Evolutionary conservation across 768 basidiomycete species (phyloP), one percentile per base, ranked within the genome.

Genomic region (Candolleomyces eurysporus): DNA sequence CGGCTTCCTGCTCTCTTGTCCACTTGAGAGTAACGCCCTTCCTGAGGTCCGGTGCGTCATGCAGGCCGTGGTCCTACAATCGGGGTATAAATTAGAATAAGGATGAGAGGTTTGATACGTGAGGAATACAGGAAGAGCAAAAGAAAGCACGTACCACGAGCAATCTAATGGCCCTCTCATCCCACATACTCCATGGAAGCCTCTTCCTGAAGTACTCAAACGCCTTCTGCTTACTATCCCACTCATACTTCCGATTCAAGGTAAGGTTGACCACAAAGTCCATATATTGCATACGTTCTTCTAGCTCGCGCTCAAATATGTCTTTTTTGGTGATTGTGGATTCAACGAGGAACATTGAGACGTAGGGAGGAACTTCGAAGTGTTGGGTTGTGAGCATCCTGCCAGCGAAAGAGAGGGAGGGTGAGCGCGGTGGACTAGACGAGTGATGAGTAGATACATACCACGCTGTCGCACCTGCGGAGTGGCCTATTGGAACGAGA

Each of bases 181-280:
- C 79, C 80, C 81, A 84, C 7, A 63, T 64, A 40, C 68, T 76
- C 81, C 82, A 85, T 0, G 82, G 82, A 49, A 72, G 64, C 11
- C 78, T 73, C 48, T 76, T 75, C n/a, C 62, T 68, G 51, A 83
- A 78, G 69, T 79, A 83, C 32, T 63, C 54, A 16, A 73, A 73
- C 1, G 83, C 84, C 16, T 75, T 74, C 30, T 78, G 73, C 30
- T 72, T 69, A 16, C 74, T 78, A 1, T 64, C 58, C 82, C 82
- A 85, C 2, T 64, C 67, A 57, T 78, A 70, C 11, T 76, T 72
- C 17, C 82, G 76, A 2, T 65, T 58, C 17, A 69, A 69, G n/a
- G 76, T 77, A 8, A 75, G 73, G 2, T 67, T 64, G 8, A 79
- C 73, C 22, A 72, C 72, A 50, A 75, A 75, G 39, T 76, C 70